Evolutionary conservation across 371 early-diverging fungal genomes (phyloP), one percentile per base, ranked within the genome.

Genomic region (Mortierella sp.): DNA sequence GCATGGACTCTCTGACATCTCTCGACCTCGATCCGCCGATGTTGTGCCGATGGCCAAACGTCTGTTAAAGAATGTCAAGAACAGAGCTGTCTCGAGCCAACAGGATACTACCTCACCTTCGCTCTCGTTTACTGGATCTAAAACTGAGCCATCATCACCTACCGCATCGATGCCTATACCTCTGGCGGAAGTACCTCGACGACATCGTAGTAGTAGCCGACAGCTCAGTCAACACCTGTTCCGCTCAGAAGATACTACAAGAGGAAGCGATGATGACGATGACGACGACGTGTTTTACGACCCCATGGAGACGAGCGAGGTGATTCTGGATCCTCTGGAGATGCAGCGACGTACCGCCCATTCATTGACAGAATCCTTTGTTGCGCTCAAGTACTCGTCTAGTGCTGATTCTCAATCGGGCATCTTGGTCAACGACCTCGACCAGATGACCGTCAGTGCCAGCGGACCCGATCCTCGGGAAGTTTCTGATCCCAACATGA

Each of bases 331-430:
- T 28, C 72, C 73, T 3, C 28, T 31, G 2, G 84, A 77, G 5
- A 76, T 72, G n/a, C 86, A 84, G 44, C 84, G 83, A 31, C 70
- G 82, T 50, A 50, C 50, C 55, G 76, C 85, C 7, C 79, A 85
- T 44, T 88, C 89, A 3, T 79, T 91, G 89, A 78, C 84, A 38
- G 91, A 92, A 70, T 91, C 91, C 14, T 90, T 84, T 80, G 88
- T 90, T 6, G 88, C 90, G 28, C 85, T 91, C 77, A 91, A 88
- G 75, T 90, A 89, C 76, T 88, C 90, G 16, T 80, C 88, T 10
- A 89, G 88, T 63, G 78, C 82, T 14, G 86, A 88, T 70, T 88
- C 84, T 16, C 81, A 80, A 38, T 81, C 87, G n/a, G 83, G 81
- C 21, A 87, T 90, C 28, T 72, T 81, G 34, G 79, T 76, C 19